A percentile compares a stretch with the other conserved stretches of the same genome.
These are phyloP conservation scores for Myrica gale DNA, from an alignment of 306 rosid species.

Conservation along the genomic window DNA sequence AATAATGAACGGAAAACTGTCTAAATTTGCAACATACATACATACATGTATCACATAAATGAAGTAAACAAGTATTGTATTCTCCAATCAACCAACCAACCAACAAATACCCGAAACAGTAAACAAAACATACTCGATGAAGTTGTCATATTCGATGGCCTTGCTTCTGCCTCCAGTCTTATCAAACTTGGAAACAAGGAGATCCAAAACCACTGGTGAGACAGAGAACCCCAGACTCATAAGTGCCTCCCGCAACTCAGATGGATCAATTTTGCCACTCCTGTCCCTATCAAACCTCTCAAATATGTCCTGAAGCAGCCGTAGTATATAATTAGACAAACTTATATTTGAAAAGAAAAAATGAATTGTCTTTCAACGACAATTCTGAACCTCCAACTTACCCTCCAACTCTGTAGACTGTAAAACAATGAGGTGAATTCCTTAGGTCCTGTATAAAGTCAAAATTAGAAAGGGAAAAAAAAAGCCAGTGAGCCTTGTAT, in stretches of 20 bases:
- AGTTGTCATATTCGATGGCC: slow-evolving; percentile 92
- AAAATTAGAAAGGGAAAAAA: not conserved
- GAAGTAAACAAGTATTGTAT: not conserved
- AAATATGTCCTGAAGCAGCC: slow-evolving; percentile 57
- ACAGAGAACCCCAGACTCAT: slow-evolving; percentile 80
- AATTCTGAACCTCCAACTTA: slow-evolving; percentile 22
- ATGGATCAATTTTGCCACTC: slow-evolving; percentile 78
- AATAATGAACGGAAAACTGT: not conserved
- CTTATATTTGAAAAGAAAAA: not conserved
- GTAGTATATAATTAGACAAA: slow-evolving; percentile 3
- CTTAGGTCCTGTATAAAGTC: slow-evolving; percentile 69
- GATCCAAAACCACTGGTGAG: slow-evolving; percentile 70
- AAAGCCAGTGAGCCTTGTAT: not conserved
- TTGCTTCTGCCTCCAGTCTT: slow-evolving; percentile 73
- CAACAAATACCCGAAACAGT: slow-evolving; percentile 1
- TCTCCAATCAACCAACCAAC: not conserved
- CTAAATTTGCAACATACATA: not conserved
- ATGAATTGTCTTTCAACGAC: slow-evolving; percentile 2
- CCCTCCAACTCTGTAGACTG: slow-evolving; percentile 97
- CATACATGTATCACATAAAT: not conserved
- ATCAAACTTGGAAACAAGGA: slow-evolving; percentile 92
- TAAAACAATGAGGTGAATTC: slow-evolving; percentile 81
- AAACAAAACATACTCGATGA: slow-evolving; percentile 65
- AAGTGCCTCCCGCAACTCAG: slow-evolving; percentile 84
- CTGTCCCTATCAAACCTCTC: slow-evolving; percentile 86